These are phyloP conservation scores for Ustilago xerochloae DNA, from an alignment of 1,284 basidiomycete genomes.

Conservation along the genomic window DNA sequence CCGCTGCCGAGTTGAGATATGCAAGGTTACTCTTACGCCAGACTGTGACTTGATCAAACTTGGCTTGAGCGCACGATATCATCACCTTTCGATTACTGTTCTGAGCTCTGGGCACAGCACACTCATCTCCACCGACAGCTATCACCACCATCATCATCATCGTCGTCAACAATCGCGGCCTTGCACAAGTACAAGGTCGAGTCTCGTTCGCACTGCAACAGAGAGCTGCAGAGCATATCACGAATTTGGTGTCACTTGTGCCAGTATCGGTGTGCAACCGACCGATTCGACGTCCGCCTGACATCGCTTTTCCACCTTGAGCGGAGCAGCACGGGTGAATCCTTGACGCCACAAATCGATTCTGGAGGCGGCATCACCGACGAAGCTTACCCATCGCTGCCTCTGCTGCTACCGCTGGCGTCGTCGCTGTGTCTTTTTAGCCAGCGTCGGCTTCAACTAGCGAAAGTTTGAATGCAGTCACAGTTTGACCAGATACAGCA, in stretches of 20 bases:
- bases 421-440: conserved; percentile 17
- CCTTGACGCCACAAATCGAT: no score
- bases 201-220: neutral
- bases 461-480: conserved; percentile 40
- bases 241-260: no score
- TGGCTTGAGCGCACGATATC: neutral
- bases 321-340: no score
- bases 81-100: neutral
- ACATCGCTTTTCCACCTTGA: no score
- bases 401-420: conserved; percentile 10
- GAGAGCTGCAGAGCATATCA: no score
- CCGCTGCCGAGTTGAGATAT: neutral
- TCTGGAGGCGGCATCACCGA: no score
- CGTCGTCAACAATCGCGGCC: neutral
- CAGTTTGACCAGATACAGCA: conserved; percentile 13
- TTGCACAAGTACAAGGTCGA: no score
- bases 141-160: conserved; percentile 2
- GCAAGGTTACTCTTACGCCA: no score
- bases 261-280: no score
- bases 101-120: no score
- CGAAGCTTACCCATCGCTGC: no score
- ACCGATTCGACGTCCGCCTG: no score
- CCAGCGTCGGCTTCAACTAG: conserved; percentile 14
- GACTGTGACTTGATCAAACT: neutral
- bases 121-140: conserved; percentile 8